Conservation (phyloP, 768 basidiomycete genomes). For the Crepidotus variabilis region DNA sequence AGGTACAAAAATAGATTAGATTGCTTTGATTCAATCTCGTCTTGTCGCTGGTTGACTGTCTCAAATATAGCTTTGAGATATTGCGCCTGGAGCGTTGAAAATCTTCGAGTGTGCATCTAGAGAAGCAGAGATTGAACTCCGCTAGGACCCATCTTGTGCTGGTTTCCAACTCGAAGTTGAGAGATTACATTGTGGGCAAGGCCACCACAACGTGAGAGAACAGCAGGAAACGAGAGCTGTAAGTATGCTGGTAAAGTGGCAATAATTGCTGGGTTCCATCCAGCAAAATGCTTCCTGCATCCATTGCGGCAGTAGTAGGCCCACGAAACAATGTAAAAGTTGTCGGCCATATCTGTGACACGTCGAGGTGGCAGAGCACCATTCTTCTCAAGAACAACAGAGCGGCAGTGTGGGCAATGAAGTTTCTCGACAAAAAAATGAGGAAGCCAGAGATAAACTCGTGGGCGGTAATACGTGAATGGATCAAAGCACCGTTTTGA, state of each 20-base stretch:
- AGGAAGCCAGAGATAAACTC: slow-evolving; percentile 18
- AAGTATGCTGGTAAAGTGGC: slow-evolving; percentile 15
- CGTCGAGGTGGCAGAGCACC: slow-evolving; percentile 14
- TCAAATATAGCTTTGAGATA: slow-evolving; percentile 18
- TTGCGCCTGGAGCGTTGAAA: slow-evolving; percentile 13
- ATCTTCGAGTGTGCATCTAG: slow-evolving; percentile 17
- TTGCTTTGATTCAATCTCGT: neutral
- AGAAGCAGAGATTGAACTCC: slow-evolving; percentile 16
- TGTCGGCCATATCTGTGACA: slow-evolving; percentile 13
- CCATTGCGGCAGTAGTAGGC: slow-evolving; percentile 19
- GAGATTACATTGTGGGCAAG: slow-evolving; percentile 12
- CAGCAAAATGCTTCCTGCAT: slow-evolving; percentile 13
- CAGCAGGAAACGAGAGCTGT: slow-evolving; percentile 14
- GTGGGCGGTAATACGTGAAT: slow-evolving; percentile 8
- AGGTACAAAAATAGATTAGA: neutral
- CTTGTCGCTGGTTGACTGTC: neutral
- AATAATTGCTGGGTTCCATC: slow-evolving; percentile 13
- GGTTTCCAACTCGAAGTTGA: slow-evolving; percentile 15
- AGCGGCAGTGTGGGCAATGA: slow-evolving; percentile 6
- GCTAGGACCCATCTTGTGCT: slow-evolving; percentile 22
- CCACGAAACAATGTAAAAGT: slow-evolving; percentile 22
- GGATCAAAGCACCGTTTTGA: slow-evolving; percentile 12
- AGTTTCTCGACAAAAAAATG: slow-evolving; percentile 15
- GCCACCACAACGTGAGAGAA: slow-evolving; percentile 12
- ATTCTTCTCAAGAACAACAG: slow-evolving; percentile 15